Percentiles rank a stretch among this genome's conserved stretches.
These are phyloP conservation scores for Alloascoidea africana DNA, from an alignment of 805 yeast species.

Conservation along the genomic window DNA sequence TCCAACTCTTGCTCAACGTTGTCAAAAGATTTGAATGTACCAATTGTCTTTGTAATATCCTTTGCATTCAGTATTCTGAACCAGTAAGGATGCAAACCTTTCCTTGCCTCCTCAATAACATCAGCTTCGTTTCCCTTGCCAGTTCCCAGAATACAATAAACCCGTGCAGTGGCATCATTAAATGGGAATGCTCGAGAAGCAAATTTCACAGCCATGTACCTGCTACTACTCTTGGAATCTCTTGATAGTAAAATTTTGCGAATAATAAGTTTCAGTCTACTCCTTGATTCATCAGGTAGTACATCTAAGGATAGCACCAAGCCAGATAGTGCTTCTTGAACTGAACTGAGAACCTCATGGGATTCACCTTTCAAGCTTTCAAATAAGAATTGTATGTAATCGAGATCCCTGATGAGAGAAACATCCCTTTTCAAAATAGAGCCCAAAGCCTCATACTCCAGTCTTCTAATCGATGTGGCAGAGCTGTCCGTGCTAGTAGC, in stretches of 20 bases:
- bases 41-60: slow-evolving; percentile 5
- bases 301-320: slow-evolving; percentile 19
- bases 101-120: slow-evolving; percentile 61
- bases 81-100: slow-evolving; percentile 80
- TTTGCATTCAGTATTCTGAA: slow-evolving; percentile 34
- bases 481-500: slow-evolving; percentile 5
- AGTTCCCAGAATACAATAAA: slow-evolving; percentile 53
- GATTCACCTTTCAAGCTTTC: slow-evolving; percentile 53
- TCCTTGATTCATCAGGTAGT: slow-evolving; percentile 23
- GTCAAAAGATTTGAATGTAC: slow-evolving; percentile 25
- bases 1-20: slow-evolving; percentile 1
- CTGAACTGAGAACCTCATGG: slow-evolving; percentile 44
- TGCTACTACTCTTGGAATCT: slow-evolving; percentile 30
- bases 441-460: slow-evolving; percentile 71
- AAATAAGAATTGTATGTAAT: slow-evolving; percentile 50
- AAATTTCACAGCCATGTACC: slow-evolving; percentile 52
- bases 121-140: slow-evolving; percentile 46
- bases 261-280: slow-evolving; percentile 24
- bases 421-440: slow-evolving; percentile 37
- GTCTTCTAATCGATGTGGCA: slow-evolving; percentile 29
- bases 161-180: slow-evolving; percentile 48
- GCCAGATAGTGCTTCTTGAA: slow-evolving; percentile 57
- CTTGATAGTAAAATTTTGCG: slow-evolving; percentile 22
- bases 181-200: slow-evolving; percentile 52
- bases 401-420: slow-evolving; percentile 26